Base-by-base conservation (phyloP, 305 asterid species). In the Ilex paraguariensis region DNA sequence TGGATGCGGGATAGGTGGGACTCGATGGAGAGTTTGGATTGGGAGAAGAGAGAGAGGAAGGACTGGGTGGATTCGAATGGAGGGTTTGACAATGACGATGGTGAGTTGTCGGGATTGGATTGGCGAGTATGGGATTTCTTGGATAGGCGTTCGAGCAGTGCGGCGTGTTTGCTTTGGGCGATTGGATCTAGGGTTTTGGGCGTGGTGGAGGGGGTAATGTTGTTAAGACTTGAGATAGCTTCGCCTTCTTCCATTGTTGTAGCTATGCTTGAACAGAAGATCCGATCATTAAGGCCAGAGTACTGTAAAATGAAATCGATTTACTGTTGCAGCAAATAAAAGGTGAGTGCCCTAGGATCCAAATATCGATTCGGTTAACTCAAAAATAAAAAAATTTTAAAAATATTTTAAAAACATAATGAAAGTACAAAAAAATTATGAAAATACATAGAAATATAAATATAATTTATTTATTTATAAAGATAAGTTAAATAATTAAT, bases 61-160 rank as follows among this genome's bases (percentile, higher is more conserved):
- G 84, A 76, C 59, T 78, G 75, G 4, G 84, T 75, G 62, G 84
- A 74, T 63, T 73, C 77, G 6, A 71, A 59, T 9, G 86, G 50
- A 33, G 81, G 65, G 56, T 63, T 64, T 10, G 28, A 13, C 51
- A 70, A 45, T 2, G 71, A 15, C 36, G 72, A 57, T 68, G 28
- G 28, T 21, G 28, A 21, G 28, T 21, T 21, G 28, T 63, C 60
- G 6, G 64, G 55, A 16, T 76, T 79, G 65, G 81, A 40, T 52
- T 88, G 84, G n/a, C 60, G 79, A 8, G 82, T 16, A 28, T 91
- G 90, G 5, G 91, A 69, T 11, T 82, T 91, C 63, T 84, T 75
- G 21, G 91, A 73, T 59, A 92, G 90, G 63, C 90, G 97, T 67
- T 85, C 94, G 45, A 90, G 61, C 98, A 90, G 87, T 42, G 90